phyloP scores from a whole-genome alignment of 75 land plant genomes.

The Cunninghamia lanceolata region DNA sequence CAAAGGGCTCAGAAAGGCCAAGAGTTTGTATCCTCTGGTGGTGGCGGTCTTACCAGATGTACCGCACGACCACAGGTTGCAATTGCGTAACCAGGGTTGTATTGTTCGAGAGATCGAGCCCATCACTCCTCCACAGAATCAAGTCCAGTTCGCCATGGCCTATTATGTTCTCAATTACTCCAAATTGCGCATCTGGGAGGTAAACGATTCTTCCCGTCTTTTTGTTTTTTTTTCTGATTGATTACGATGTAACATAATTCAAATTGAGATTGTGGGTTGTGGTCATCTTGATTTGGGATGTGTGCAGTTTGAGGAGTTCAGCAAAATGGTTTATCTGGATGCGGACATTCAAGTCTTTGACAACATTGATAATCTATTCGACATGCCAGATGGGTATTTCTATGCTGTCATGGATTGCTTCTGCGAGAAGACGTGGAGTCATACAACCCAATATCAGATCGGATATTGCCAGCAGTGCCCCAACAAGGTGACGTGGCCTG shows the following conservation, averaged over 20 bases:
- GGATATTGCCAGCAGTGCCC: slow-evolving; percentile 75
- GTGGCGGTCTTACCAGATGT: slow-evolving; percentile 55
- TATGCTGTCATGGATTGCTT: slow-evolving; percentile 67
- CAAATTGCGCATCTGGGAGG: slow-evolving; percentile 52
- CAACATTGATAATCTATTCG: slow-evolving; percentile 59
- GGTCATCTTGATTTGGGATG: no score
- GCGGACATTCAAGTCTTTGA: slow-evolving; percentile 61
- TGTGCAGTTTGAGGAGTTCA: slow-evolving; percentile 54
- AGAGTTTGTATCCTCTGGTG: slow-evolving; percentile 34
- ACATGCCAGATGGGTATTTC: slow-evolving; percentile 35
- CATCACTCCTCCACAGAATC: slow-evolving; percentile 39
- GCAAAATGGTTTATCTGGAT: slow-evolving; percentile 56
- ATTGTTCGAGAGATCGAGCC: slow-evolving; percentile 42
- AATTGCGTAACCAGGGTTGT: slow-evolving; percentile 40
- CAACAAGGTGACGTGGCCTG: slow-evolving; percentile 37
- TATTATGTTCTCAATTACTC: slow-evolving; percentile 56
- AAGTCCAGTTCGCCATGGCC: slow-evolving; percentile 51
- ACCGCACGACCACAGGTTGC: slow-evolving; percentile 37
- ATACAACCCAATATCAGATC: slow-evolving; percentile 37
- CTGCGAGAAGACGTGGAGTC: slow-evolving; percentile 62
- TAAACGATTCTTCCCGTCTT: not conserved
- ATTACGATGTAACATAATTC: no score
- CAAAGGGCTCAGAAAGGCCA: slow-evolving; percentile 38
- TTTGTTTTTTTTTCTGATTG: not conserved
- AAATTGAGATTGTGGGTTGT: no score